Evolutionary conservation across 1,284 basidiomycete species (phyloP), one percentile per base, ranked within the genome.

Genomic region (Microbotryum intermedium): DNA sequence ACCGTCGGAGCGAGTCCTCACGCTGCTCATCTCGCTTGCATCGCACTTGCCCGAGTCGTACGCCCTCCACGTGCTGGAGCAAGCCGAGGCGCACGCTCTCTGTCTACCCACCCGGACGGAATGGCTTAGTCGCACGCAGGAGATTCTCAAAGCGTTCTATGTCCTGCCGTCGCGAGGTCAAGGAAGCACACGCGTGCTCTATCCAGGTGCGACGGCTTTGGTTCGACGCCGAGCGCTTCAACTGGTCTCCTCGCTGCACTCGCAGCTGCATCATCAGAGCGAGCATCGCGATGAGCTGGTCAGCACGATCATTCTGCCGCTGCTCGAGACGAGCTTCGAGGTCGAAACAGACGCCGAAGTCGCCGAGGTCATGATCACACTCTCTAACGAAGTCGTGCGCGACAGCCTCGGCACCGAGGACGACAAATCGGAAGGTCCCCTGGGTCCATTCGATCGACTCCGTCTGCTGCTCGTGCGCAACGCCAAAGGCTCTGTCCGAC

Each of bases 41-140:
- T 60, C 71, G 16, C 69, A 76, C 60, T 68, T 79, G 4, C 73
- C 76, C 55, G 74, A 77, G 58, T 68, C 72, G 16, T 72, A 75
- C 42, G 75, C 76, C 9, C 63, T 69, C 3, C 59, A 72, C 10
- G 73, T 80, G 9, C 73, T 80, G 62, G 76, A 79, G 53, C 77
- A 76, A 64, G 78, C 76, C 64, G 70, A 77, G 44, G 66, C 69
- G 13, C 75, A 77, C 57, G 74, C 74, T 9, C 71, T 79, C 2
- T 78, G 78, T 63, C 67, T 77, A 7, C 79, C 79, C 0, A 74
- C 76, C 39, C 75, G 75, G 11, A 68, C 73, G 0, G 74, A 75
- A 42, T 80, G 79, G 79, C 74, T 79, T 55, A 70, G 72, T 11
- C 77, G 79, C 44, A 74, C 77, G 34, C 73, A 74, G 69, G 73